Evolutionary conservation across 2,329 filamentous ascomycete species (phyloP), one percentile per base, ranked within the genome.

Genomic region (Sporothrix brunneoviolacea): DNA sequence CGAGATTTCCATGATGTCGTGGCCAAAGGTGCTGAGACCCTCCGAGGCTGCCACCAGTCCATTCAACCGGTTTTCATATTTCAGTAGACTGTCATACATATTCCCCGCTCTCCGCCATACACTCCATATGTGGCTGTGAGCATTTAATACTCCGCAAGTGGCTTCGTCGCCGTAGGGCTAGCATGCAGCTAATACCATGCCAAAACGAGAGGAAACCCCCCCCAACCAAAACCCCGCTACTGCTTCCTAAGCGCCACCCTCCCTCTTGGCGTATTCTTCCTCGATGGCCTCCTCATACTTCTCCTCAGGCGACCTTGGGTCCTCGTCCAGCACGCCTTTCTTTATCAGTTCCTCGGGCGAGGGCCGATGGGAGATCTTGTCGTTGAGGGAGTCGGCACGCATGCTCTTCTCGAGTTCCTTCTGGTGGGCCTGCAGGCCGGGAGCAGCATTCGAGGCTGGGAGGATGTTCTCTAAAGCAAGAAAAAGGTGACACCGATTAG

Each of bases 331-430:
- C 50, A 96, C 88, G 5, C 90, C 90, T 59, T 86, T 82, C 61
- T 86, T 82, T 52, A 95, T 75, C 55, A 95, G 72, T 45, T 85
- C 77, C 58, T 90, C 87, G 10, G 87, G 85, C 32, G 79, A 75
- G 2, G 91, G 91, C 18, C 91, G 79, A 60, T 84, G 77, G 62
- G 85, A 79, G 55, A 96, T 82, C 67, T 91, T 91, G 62, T 94
- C 89, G 67, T 95, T 93, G 55, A 96, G 76, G 50, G 78, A 85
- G 66, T 95, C 88, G 53, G 83, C 86, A 13, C 86, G 80, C 90
- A 96, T 95, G 67, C 89, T 84, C 65, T 84, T 89, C 68, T 90
- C 82, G 37, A 96, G 82, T 72, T 95, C 88, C 62, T 80, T 84
- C 67, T 93, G 89, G 55, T 89, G 82, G 50, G 84, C 88, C 63